These are phyloP conservation scores for Lodderomyces parapsilosis DNA, from an alignment of 1,139 yeast genomes.

Conservation along the genomic window DNA sequence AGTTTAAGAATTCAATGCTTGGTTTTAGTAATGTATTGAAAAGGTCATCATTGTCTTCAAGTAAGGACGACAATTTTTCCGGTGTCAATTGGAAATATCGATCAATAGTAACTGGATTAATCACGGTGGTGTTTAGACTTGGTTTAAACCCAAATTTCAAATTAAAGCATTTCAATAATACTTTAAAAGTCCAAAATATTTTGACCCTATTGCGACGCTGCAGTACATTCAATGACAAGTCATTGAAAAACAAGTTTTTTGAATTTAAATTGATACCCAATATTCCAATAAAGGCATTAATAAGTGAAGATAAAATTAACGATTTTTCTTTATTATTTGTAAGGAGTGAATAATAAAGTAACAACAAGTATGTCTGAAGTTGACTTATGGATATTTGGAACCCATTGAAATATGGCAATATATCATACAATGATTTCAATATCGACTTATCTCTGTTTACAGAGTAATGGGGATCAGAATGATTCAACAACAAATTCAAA, in stretches of 20 bases:
- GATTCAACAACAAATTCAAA: constrained; percentile 40
- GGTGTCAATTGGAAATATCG: constrained; percentile 49
- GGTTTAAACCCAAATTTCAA: constrained; percentile 51
- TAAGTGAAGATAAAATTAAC: constrained; percentile 39
- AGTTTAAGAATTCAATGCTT: constrained; percentile 45
- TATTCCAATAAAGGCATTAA: constrained; percentile 47
- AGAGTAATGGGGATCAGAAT: constrained; percentile 35
- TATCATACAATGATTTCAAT: constrained; percentile 42
- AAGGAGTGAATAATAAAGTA: constrained; percentile 42
- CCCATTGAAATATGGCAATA: constrained; percentile 46
- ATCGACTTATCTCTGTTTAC: constrained; percentile 20
- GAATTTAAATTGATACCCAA: constrained; percentile 48
- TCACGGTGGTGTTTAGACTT: constrained; percentile 47
- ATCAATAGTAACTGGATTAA: constrained; percentile 50
- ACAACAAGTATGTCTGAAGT: constrained; percentile 42
- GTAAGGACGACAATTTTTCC: constrained; percentile 39
- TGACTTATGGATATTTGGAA: constrained; percentile 43
- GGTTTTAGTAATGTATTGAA: constrained; percentile 42
- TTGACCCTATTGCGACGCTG: constrained; percentile 53
- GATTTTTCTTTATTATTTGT: constrained; percentile 51
- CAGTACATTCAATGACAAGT: constrained; percentile 35
- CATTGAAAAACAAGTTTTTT: constrained; percentile 47
- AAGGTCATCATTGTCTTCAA: constrained; percentile 32
- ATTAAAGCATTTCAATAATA: constrained; percentile 51
- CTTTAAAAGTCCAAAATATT: constrained; percentile 60